Evolutionary conservation across 1,284 basidiomycete species (phyloP), one percentile per base, ranked within the genome.

Genomic region (Malassezia psittaci): DNA sequence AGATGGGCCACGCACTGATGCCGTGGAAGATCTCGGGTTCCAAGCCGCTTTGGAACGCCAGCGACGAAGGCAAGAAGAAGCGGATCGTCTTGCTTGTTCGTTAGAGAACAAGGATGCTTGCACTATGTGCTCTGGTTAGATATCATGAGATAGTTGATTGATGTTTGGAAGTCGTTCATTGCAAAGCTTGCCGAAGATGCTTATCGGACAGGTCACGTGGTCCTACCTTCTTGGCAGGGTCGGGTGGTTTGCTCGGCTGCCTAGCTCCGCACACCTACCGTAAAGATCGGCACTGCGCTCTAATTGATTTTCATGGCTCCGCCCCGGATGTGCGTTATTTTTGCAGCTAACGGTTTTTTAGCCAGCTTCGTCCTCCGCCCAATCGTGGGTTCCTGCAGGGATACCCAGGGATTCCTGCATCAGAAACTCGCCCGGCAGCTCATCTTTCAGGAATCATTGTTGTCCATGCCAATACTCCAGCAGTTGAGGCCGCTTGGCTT

Each of bases 61-160:
- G 65, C 80, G 81, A 59, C 82, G 84, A 52, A 80, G 85, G n/a
- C 84, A 90, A 77, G 75, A 83, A 9, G 89, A 88, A 73, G 83
- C 87, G 52, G 90, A 83, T 11, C 84, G 85, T 76, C 75, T 93
- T 52, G 75, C 81, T 68, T 93, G 90, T 72, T 87, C 85, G 47
- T 61, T 93, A 37, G 87, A 90, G 76, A 93, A 93, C 77, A 88
- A 88, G 45, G 77, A 76, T 6, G 73, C 70, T 0, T 76, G 74
- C 59, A 58, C 71, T 32, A 74, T 72, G 69, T 70, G 68, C 51
- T 67, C 65, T 10, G 67, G 68, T n/a, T 70, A 56, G 42, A 8
- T 39, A 19, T 18, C 11, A n/a, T n/a, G n/a, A 3, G 15, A 15
- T 16, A 19, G n/a, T 8, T 44, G 42, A 6, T 19, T 44, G 42